Evolutionary conservation across 2,329 filamentous ascomycete genomes (phyloP).

Genomic region (Neonectria neomacrospora): DNA sequence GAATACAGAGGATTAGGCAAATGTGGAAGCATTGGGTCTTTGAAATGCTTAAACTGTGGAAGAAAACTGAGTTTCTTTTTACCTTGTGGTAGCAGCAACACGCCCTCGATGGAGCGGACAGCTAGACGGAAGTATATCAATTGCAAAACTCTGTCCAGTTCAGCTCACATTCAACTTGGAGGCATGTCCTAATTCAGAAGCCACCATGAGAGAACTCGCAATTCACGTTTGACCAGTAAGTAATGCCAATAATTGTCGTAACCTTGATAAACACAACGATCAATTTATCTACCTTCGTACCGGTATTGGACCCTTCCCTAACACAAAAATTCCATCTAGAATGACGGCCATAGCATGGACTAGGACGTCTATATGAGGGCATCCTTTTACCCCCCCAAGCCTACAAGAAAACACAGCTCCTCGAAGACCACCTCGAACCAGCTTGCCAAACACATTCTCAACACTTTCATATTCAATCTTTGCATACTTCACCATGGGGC

Average conservation of each 20-base stretch:
- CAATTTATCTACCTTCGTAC: not conserved
- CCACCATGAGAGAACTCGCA: not conserved
- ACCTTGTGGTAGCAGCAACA: too few species aligned
- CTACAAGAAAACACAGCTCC: not conserved
- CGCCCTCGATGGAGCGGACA: too few species aligned
- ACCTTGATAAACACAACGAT: not conserved
- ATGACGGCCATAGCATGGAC: not conserved
- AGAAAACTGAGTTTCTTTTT: too few species aligned
- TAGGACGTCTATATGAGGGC: not conserved
- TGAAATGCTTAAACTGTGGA: too few species aligned
- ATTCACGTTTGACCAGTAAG: not conserved
- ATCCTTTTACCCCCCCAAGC: not conserved
- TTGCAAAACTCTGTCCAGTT: not conserved
- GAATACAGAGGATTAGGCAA: too few species aligned
- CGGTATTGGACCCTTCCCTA: not conserved
- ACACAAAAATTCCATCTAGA: not conserved
- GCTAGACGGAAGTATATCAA: not conserved
- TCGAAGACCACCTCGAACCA: not conserved
- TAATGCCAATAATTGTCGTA: not conserved
- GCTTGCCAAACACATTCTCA: not conserved
- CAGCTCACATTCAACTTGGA: not conserved
- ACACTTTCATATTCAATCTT: not conserved
- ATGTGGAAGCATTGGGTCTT: too few species aligned
- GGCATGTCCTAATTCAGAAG: not conserved
- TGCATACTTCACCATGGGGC: constrained; percentile 6